Evolutionary conservation across 306 rosid species (phyloP), one percentile per base, ranked within the genome.

Genomic region (Geum urbanum): DNA sequence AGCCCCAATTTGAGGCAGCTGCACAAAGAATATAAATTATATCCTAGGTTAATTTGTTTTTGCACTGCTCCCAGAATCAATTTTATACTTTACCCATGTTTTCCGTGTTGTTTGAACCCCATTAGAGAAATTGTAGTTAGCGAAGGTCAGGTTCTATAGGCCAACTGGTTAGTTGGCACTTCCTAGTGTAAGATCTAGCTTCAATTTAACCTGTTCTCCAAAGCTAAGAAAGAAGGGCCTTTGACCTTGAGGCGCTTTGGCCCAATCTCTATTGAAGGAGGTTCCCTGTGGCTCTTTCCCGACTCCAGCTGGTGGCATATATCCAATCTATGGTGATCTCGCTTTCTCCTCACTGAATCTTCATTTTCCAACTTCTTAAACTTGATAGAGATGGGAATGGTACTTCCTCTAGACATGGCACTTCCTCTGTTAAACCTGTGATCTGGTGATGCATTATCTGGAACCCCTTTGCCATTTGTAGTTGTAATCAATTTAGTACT

Each of bases 21-120:
- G 92, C 96, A 90, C 88, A 84, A 88, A 92, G 89, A 94, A 94
- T 90, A 82, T 85, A 75, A 84, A 85, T 83, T 76, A 73, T 78
- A 75, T 61, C 83, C 78, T 74, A 53, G 89, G 88, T 94, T 90
- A 94, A 80, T 73, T 45, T 66, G 73, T 50, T 61, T 76, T 72
- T 73, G 84, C 62, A 80, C 96, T 85, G 89, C 94, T 84, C 84
- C 90, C 89, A 49, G 78, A 88, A 84, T 80, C 85, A 81, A 92
- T 84, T 81, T 77, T 78, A 84, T 78, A 76, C 83, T 81, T 74
- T 75, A 66, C 54, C 63, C 43, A 7, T 58, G 46, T 58, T 58
- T 32, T 10, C 80, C 70, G 81, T 86, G 80, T 88, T 66, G 92
- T 92, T 92, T 87, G 91, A 79, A 76, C 87, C 86, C 92, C 85